phyloP scores from a whole-genome alignment of 1,139 yeast species.

The Candida sp. region DNA sequence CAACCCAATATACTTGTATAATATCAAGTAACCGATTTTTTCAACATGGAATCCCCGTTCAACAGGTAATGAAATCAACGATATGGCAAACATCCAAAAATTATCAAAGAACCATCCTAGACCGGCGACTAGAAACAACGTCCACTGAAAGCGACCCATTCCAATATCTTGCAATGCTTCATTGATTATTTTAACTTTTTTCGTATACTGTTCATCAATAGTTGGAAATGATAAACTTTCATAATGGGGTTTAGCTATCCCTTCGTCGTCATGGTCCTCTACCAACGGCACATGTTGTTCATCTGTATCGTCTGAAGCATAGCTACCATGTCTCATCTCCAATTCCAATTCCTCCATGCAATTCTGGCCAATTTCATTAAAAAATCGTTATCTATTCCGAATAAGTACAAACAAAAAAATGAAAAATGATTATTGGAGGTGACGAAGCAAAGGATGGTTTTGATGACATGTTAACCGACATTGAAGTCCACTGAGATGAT shows the following conservation, averaged over 20 bases:
- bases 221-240: constrained; percentile 2
- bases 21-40: constrained; percentile 8
- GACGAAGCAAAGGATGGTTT: too few relatives aligned
- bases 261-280: neutral
- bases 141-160: constrained; percentile 14
- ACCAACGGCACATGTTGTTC: neutral
- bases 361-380: neutral
- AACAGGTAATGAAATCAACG: constrained; percentile 10
- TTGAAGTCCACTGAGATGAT: too few relatives aligned
- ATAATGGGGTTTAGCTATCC: neutral
- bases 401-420: too few relatives aligned
- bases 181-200: constrained; percentile 10
- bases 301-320: neutral
- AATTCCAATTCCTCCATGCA: neutral
- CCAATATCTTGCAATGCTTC: constrained; percentile 15
- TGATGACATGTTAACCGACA: too few relatives aligned
- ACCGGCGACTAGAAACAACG: constrained; percentile 17
- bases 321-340: neutral
- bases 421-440: too few relatives aligned
- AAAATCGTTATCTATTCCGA: too few relatives aligned
- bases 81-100: constrained; percentile 15
- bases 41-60: constrained; percentile 6
- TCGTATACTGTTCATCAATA: constrained; percentile 2
- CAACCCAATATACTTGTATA: constrained; percentile 8
- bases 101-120: constrained; percentile 18